These are phyloP conservation scores for Chaetomium tenue DNA, from an alignment of 495 filamentous ascomycete genomes.

Conservation along the genomic window DNA sequence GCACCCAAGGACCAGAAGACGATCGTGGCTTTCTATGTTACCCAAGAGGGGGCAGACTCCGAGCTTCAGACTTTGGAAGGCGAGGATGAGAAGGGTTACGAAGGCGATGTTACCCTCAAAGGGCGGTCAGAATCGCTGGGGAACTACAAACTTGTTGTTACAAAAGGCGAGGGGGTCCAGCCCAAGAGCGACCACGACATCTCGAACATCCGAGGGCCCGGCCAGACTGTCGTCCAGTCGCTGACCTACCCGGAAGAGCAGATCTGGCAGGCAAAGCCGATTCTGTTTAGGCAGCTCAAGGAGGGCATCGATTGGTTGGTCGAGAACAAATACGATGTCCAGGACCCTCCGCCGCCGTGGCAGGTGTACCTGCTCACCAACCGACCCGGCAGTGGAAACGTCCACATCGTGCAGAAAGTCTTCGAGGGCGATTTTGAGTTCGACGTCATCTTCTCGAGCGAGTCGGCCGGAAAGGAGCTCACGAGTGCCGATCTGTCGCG, in stretches of 20 bases:
- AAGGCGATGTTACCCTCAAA: constrained; percentile 66
- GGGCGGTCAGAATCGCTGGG: constrained; percentile 75
- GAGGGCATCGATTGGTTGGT: constrained; percentile 66
- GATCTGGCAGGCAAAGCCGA: constrained; percentile 84
- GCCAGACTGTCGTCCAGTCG: constrained; percentile 77
- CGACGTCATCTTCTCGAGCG: constrained; percentile 86
- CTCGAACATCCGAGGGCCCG: constrained; percentile 61
- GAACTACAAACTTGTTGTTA: constrained; percentile 79
- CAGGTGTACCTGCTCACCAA: constrained; percentile 80
- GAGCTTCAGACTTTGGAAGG: constrained; percentile 55
- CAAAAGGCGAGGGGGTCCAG: constrained; percentile 63
- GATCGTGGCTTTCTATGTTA: constrained; percentile 75
- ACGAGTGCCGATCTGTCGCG: constrained; percentile 65
- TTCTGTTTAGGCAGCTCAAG: constrained; percentile 78
- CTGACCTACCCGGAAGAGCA: constrained; percentile 62
- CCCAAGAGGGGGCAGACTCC: constrained; percentile 69
- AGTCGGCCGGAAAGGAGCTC: constrained; percentile 58
- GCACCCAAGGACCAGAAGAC: constrained; percentile 62
- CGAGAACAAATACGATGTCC: constrained; percentile 63
- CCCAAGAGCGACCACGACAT: constrained; percentile 56
- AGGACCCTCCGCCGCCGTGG: constrained; percentile 74
- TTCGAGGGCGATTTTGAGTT: constrained; percentile 94
- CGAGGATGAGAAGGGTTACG: constrained; percentile 57
- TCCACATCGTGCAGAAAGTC: constrained; percentile 88
- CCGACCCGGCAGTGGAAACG: constrained; percentile 67